Base-by-base conservation (phyloP, 2,329 filamentous ascomycete species). In the Colletotrichum sp. region DNA sequence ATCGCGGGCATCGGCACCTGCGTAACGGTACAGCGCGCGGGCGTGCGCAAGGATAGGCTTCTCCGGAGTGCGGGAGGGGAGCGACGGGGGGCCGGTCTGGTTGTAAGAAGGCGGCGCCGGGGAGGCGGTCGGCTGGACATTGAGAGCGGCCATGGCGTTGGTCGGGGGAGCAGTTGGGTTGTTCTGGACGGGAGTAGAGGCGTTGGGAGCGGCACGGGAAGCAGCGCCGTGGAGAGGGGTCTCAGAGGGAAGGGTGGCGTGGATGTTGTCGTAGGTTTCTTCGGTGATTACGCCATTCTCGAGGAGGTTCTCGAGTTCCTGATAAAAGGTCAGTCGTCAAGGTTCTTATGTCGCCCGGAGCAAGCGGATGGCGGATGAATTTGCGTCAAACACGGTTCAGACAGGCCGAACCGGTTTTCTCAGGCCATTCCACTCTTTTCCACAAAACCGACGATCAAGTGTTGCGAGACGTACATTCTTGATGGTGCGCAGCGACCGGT, bases 251-350 rank as follows among this genome's bases (percentile, higher is more conserved):
- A 98, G 93, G 80, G 94, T 90, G 78, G 88, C 87, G 81, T 93
- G 89, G 83, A 98, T 95, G 67, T 89, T 90, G 81, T 95, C 93
- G 83, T 96, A 95, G 82, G 93, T 92, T 71, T 92, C 87, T 75
- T 94, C 93, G 77, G 90, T 92, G 83, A 98, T 95, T 81, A 96
- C 89, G 79, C 93, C 93, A 81, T 94, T 92, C 84, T 98, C 96
- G 79, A 95, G 91, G 76, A 98, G 94, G 79, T 93, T 94, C 85
- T 98, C 96, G 76, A 98, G 94, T 87, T 98, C 96, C 96, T 98
- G 79, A 36, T n/a, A 8, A 52, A 43, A n/a, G 70, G 68, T 48
- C 55, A 25, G 64, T 18, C 32, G 64, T 34, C 28, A 34, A 61
- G n/a, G 58, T 62, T 65, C 64, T 65, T 22, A 10, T 27, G 32